Percentiles rank a stretch among this genome's conserved stretches.
Conservation (phyloP, 2,329 filamentous ascomycete genomes). For the Aureobasidium sp. region DNA sequence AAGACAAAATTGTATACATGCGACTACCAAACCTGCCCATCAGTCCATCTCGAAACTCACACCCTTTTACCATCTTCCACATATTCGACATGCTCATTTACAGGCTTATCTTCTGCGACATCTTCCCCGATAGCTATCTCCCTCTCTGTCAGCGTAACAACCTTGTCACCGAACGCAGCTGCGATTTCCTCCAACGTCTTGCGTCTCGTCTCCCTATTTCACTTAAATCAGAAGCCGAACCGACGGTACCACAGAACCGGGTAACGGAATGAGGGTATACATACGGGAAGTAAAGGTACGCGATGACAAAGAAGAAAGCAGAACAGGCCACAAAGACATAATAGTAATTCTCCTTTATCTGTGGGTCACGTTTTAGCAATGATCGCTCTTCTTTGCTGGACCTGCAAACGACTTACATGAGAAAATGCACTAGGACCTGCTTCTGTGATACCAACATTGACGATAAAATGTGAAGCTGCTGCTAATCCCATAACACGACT, state of each 20-base stretch:
- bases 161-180: conserved; percentile 36
- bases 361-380: too few species aligned
- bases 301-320: conserved; percentile 56
- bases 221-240: conserved; percentile 10
- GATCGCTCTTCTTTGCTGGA: neutral
- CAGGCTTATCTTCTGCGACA: conserved; percentile 29
- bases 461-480: conserved; percentile 54
- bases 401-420: neutral
- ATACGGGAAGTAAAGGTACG: conserved; percentile 62
- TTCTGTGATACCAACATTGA: conserved; percentile 52
- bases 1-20: conserved; percentile 9
- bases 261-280: conserved; percentile 23
- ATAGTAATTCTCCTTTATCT: conserved; percentile 66
- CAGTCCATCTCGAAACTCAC: too few species aligned
- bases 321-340: conserved; percentile 65
- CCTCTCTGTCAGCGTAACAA: conserved; percentile 32
- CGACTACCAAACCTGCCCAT: neutral
- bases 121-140: conserved; percentile 28
- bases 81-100: conserved; percentile 13
- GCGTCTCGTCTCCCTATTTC: conserved; percentile 30
- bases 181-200: conserved; percentile 37
- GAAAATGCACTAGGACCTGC: conserved; percentile 31
- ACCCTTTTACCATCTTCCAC: neutral
- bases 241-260: too few species aligned
- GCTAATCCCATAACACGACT: conserved; percentile 64